Base-by-base conservation (phyloP, 2,329 filamentous ascomycete genomes). In the Macrophomina pseudophaseolina region DNA sequence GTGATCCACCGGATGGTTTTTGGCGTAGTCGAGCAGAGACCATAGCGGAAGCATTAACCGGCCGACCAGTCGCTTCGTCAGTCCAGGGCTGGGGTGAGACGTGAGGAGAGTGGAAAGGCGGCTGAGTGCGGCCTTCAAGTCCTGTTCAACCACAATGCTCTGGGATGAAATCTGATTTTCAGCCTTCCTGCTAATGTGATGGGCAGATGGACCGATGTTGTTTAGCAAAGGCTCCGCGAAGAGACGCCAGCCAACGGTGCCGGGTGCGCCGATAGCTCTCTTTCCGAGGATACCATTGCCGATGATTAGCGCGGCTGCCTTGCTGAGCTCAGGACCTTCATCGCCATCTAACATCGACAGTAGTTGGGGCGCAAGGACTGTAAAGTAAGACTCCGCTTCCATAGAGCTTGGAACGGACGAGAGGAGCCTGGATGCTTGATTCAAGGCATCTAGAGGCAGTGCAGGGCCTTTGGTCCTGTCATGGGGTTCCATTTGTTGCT, bases 361-460 rank as follows among this genome's bases (percentile, higher is more conserved):
- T 1, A 92, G 77, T 72, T 92, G 90, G 2, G 85, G 84, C 7
- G 86, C 82, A 42, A 92, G 83, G 4, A 82, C 82, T 0, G 78
- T 72, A 68, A 90, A 89, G 88, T 89, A 92, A 42, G 77, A 75
- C 18, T 87, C 82, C 0, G 87, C 79, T 2, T 79, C 73, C 70
- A 89, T 83, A 0, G 80, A 80, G 2, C 79, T 76, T 0, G 90
- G 89, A 0, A 88, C 86, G 1, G 84, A 83, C 0, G 87, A 87
- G 0, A 92, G 77, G 16, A 92, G 79, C 64, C 82, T 85, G 1
- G 88, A 85, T 4, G 87, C 88, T 72, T 91, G 84, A 33, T 85
- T 85, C 42, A 92, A 80, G 1, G 89, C 89, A 73, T 92, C 89
- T 38, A 90, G 85, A 0, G 90, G 90, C 65, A 92, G 89, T 49